Percentiles rank a stretch among this genome's conserved stretches.
Conservation (phyloP, 768 basidiomycete genomes). For the Sarcodon aspratus region DNA sequence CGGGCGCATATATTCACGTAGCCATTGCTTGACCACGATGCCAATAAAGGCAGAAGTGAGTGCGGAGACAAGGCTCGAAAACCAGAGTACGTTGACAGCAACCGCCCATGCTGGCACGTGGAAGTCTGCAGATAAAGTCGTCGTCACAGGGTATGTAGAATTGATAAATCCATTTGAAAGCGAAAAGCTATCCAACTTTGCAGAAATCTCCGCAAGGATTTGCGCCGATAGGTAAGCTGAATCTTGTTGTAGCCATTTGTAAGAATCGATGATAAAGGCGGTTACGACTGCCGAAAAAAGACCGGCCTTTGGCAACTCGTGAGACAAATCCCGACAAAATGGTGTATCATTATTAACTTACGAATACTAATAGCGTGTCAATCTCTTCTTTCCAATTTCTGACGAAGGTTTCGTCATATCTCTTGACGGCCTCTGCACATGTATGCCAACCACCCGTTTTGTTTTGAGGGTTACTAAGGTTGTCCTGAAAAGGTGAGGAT, state of each 20-base stretch:
- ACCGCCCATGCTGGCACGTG: slow-evolving; percentile 1
- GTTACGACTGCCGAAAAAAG: slow-evolving; percentile 12
- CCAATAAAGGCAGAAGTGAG: slow-evolving; percentile 9
- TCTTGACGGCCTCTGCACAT: slow-evolving; percentile 8
- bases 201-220: slow-evolving; percentile 7
- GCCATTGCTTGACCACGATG: slow-evolving; percentile 12
- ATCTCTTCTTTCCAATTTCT: slow-evolving; percentile 13
- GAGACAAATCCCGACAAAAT: background rate
- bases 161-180: background rate
- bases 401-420: slow-evolving; percentile 9
- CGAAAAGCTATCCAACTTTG: slow-evolving; percentile 7
- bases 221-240: slow-evolving; percentile 1
- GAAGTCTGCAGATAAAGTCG: background rate
- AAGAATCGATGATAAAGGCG: slow-evolving; percentile 10
- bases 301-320: slow-evolving; percentile 5
- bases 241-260: slow-evolving; percentile 7
- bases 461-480: background rate
- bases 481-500: background rate
- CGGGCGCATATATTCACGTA: slow-evolving; percentile 3
- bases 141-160: background rate
- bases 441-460: slow-evolving; percentile 6
- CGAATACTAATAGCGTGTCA: slow-evolving; percentile 13
- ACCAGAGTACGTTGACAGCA: slow-evolving; percentile 8
- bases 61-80: slow-evolving; percentile 9
- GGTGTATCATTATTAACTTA: slow-evolving; percentile 2